A percentile compares a stretch with the other conserved stretches of the same genome.
Conservation (phyloP, 2,329 filamentous ascomycete species). For the Elsinoe arachidis region DNA sequence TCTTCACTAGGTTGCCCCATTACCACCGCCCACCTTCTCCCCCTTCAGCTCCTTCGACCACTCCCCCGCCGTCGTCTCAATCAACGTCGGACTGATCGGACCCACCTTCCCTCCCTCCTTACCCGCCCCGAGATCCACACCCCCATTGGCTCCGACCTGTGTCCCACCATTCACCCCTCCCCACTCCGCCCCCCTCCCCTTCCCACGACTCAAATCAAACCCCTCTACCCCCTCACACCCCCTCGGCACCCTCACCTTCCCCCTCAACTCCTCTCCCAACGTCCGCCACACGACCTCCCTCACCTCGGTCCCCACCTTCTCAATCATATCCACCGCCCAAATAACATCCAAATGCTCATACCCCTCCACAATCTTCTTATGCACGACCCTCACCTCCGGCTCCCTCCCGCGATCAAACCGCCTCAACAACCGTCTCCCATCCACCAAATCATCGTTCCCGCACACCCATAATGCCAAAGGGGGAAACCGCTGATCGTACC, state of each 20-base stretch:
- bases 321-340: conserved; percentile 83
- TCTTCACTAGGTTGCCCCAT: not conserved
- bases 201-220: conserved; percentile 4
- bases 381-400: conserved; percentile 70
- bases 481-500: conserved; percentile 73
- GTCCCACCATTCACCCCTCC: not conserved
- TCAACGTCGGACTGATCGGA: conserved; percentile 15
- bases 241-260: conserved; percentile 53
- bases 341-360: conserved; percentile 94
- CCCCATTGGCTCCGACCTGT: not conserved
- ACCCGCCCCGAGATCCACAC: not conserved
- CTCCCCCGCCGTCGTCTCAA: conserved; percentile 16
- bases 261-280: conserved; percentile 45
- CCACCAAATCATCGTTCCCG: conserved; percentile 74
- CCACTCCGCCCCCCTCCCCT: not conserved
- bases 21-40: not conserved
- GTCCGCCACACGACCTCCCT: conserved; percentile 80
- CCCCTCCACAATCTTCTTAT: conserved; percentile 71
- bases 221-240: conserved; percentile 47
- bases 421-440: conserved; percentile 64
- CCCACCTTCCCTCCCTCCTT: not conserved
- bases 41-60: conserved; percentile 13
- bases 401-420: conserved; percentile 70
- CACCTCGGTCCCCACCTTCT: conserved; percentile 74
- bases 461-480: conserved; percentile 85